Conservation (phyloP, 2,329 filamentous ascomycete species). For the Fusarium graminum region DNA sequence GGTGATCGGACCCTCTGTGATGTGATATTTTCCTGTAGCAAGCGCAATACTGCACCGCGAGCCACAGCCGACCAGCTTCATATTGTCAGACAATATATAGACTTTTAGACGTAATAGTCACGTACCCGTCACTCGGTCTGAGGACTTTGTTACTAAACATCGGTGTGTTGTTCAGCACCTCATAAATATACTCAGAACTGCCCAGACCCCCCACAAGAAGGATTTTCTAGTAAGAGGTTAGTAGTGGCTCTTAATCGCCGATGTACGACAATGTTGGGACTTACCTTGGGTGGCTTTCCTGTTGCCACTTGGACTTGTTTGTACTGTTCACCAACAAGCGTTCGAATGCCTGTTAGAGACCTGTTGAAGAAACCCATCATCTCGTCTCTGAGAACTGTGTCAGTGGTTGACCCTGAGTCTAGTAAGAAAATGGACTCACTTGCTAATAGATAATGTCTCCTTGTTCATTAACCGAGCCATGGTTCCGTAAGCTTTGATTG, state of each 20-base stretch:
- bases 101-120: fast-evolving
- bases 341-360: constrained; percentile 1
- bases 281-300: neutral
- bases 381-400: neutral
- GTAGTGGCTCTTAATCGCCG: too few species aligned
- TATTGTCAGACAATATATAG: neutral
- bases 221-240: neutral
- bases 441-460: neutral
- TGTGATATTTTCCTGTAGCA: constrained; percentile 5
- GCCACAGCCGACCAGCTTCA: constrained; percentile 2
- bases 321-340: neutral
- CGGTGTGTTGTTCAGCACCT: neutral
- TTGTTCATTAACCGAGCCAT: neutral
- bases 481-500: neutral
- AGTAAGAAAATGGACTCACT: too few species aligned
- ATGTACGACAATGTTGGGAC: too few species aligned
- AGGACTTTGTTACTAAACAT: neutral
- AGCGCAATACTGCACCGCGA: neutral
- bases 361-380: neutral
- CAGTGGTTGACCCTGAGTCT: too few species aligned
- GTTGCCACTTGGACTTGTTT: neutral
- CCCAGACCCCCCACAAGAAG: constrained; percentile 7
- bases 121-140: constrained; percentile 6
- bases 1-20: neutral
- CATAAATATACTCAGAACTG: constrained; percentile 9